Percentiles rank a stretch among this genome's conserved stretches.
phyloP scores from a whole-genome alignment of 2,329 filamentous ascomycete species.

The Pseudogymnoascus sp. region DNA sequence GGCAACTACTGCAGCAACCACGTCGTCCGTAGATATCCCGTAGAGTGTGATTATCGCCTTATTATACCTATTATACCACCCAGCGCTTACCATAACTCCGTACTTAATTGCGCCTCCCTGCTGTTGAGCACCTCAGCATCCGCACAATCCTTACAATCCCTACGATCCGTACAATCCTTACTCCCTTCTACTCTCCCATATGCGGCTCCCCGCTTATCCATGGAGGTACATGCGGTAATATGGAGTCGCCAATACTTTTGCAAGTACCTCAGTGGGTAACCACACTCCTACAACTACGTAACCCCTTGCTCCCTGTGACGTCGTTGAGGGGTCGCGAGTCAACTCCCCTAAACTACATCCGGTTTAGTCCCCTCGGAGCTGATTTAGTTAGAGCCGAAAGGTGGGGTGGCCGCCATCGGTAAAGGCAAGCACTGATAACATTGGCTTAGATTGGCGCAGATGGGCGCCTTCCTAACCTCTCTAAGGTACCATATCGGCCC shows the following conservation, averaged over 20 bases:
- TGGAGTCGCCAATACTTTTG: background rate
- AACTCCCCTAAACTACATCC: background rate
- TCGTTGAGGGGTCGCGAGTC: conserved; percentile 2
- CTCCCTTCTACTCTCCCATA: background rate
- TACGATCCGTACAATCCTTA: no score
- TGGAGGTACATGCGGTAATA: background rate
- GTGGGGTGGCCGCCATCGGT: background rate
- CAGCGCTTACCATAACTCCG: background rate
- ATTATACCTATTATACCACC: background rate
- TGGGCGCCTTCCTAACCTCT: background rate
- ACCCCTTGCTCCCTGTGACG: conserved; percentile 1
- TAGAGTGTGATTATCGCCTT: background rate
- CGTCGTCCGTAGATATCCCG: background rate
- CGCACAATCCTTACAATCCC: background rate
- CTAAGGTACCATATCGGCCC: background rate
- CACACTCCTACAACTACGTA: background rate
- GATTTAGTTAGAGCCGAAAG: conserved; percentile 2
- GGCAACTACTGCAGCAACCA: background rate
- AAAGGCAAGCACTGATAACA: background rate
- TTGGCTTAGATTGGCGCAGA: background rate
- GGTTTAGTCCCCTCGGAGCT: background rate
- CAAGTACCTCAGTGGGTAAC: background rate
- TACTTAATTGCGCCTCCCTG: background rate
- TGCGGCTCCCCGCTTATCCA: conserved; percentile 6
- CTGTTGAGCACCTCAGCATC: no score